phyloP scores from a whole-genome alignment of 805 yeast genomes.

The Yarrowia divulgata region DNA sequence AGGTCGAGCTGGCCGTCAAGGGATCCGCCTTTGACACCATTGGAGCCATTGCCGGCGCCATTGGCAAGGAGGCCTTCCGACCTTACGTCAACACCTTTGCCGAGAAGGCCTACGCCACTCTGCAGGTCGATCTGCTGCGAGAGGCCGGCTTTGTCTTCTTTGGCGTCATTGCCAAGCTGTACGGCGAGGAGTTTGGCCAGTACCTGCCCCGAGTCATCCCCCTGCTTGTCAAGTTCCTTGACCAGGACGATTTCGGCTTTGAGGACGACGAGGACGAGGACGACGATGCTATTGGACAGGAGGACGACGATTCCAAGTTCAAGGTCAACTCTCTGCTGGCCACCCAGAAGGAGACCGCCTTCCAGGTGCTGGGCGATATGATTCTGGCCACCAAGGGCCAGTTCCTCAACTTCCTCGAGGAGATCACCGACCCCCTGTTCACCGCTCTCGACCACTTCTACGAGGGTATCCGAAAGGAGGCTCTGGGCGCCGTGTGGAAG shows the following conservation, averaged over 20 bases:
- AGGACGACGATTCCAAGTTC: slow-evolving; percentile 66
- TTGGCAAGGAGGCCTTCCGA: slow-evolving; percentile 87
- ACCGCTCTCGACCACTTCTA: slow-evolving; percentile 85
- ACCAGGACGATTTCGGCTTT: slow-evolving; percentile 76
- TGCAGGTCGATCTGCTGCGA: slow-evolving; percentile 80
- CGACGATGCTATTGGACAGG: slow-evolving; percentile 52
- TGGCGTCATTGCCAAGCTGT: slow-evolving; percentile 92
- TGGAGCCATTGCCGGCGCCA: slow-evolving; percentile 95
- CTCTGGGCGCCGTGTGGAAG: slow-evolving; percentile 82
- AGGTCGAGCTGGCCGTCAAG: slow-evolving; percentile 88
- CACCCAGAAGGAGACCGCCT: slow-evolving; percentile 94
- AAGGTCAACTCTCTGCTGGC: slow-evolving; percentile 94
- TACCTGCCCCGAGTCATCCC: slow-evolving; percentile 85
- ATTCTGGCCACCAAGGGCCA: slow-evolving; percentile 85
- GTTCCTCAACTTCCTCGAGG: slow-evolving; percentile 78
- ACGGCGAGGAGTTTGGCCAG: slow-evolving; percentile 87
- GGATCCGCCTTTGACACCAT: slow-evolving; percentile 93
- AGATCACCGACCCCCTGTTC: slow-evolving; percentile 63
- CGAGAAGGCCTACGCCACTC: slow-evolving; percentile 82
- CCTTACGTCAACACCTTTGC: slow-evolving; percentile 87
- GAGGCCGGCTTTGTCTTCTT: slow-evolving; percentile 95
- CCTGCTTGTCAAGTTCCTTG: slow-evolving; percentile 79
- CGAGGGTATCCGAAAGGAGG: slow-evolving; percentile 85
- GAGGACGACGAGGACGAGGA: slow-evolving; percentile 51
- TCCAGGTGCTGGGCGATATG: slow-evolving; percentile 86